These are phyloP conservation scores for Echium plantagineum DNA, from an alignment of 257 asterid species.

Conservation along the genomic window DNA sequence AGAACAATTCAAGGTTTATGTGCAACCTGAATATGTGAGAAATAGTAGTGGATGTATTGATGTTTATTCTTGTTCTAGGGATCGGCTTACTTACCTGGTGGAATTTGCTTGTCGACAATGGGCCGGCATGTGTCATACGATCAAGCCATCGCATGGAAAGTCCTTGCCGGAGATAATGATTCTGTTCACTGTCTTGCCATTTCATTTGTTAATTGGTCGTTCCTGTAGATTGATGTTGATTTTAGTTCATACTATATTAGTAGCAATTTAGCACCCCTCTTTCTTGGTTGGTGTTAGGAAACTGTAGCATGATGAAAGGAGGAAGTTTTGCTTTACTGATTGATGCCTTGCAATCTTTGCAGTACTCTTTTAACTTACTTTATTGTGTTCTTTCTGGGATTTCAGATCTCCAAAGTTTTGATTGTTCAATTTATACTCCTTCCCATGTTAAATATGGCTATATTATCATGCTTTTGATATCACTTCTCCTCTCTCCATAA, in stretches of 20 bases:
- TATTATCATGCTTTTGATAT: no score
- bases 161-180: constrained; percentile 58
- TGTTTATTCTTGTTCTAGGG: constrained; percentile 33
- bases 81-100: constrained; percentile 68
- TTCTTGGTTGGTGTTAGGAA: constrained; percentile 2
- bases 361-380: constrained; percentile 11
- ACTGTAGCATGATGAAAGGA: constrained; percentile 12
- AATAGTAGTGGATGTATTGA: not conserved
- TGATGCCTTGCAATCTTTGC: constrained; percentile 14
- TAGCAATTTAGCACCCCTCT: not conserved
- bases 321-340: constrained; percentile 27
- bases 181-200: constrained; percentile 78
- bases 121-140: constrained; percentile 87
- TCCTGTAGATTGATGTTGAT: constrained; percentile 28
- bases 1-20: not conserved
- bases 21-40: not conserved
- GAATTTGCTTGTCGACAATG: constrained; percentile 90
- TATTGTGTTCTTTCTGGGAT: not conserved
- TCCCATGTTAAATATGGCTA: no score
- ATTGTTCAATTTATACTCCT: no score
- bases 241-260: not conserved
- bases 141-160: constrained; percentile 93
- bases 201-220: constrained; percentile 92
- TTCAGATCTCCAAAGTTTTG: no score
- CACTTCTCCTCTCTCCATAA: no score